phyloP scores from a whole-genome alignment of 106 monocot genomes.

The Platanthera zijinensis region DNA sequence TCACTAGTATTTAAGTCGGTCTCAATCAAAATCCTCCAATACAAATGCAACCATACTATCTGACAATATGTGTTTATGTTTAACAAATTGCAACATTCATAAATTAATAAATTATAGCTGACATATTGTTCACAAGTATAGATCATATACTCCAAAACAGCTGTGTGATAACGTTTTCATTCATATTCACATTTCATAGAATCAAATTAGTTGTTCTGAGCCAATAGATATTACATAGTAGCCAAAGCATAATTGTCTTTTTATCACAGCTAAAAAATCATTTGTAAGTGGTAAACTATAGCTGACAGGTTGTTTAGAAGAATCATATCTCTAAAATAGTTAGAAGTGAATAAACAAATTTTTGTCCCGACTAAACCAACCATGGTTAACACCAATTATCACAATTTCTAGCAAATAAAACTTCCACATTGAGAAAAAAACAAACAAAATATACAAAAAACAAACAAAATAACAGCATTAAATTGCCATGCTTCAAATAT shows the following conservation, averaged over 20 bases:
- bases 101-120: neutral
- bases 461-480: neutral
- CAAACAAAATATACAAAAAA: neutral
- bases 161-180: no score
- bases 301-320: no score
- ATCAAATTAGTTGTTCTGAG: no score
- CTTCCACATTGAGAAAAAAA: neutral
- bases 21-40: neutral
- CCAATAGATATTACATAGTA: no score
- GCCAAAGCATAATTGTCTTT: no score
- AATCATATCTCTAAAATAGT: no score
- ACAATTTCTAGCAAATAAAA: neutral
- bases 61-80: neutral
- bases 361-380: neutral
- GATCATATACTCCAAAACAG: neutral
- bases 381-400: neutral
- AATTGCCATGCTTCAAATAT: neutral
- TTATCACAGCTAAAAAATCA: no score
- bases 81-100: neutral
- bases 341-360: neutral
- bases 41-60: neutral
- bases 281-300: no score
- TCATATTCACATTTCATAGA: no score
- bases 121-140: neutral
- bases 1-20: no score